A percentile compares a stretch with the other conserved stretches of the same genome.
These are phyloP conservation scores for Solanum rostratum DNA, from an alignment of 257 asterid genomes.

Conservation along the genomic window DNA sequence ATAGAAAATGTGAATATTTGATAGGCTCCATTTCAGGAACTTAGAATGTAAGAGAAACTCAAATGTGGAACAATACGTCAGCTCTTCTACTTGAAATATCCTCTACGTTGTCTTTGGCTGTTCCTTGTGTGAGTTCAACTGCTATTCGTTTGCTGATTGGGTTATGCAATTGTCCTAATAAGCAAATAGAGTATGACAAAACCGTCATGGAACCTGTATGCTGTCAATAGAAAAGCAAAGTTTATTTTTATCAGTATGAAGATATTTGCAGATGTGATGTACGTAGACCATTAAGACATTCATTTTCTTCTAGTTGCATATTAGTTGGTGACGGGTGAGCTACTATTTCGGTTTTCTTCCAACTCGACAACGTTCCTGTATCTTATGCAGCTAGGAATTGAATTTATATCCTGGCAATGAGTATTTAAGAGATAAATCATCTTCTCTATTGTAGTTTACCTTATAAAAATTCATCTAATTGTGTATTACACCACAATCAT, in stretches of 20 bases:
- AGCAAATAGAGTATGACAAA: background rate
- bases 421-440: background rate
- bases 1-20: background rate
- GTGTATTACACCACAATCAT: background rate
- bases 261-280: background rate
- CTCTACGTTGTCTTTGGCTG: background rate
- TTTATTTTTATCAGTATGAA: background rate
- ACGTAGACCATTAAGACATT: background rate
- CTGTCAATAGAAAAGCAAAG: background rate
- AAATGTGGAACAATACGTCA: no score
- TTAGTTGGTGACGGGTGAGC: background rate
- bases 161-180: background rate
- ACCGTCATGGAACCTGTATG: background rate
- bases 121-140: background rate
- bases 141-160: background rate
- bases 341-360: background rate
- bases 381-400: background rate
- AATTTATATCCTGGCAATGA: background rate
- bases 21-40: no score
- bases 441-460: background rate
- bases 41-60: no score
- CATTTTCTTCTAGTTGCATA: background rate
- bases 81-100: background rate
- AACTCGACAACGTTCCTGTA: background rate
- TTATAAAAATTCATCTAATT: background rate